These are phyloP conservation scores for Panicum virgatum DNA, from an alignment of 202 grass and related monocot species.

Conservation along the genomic window DNA sequence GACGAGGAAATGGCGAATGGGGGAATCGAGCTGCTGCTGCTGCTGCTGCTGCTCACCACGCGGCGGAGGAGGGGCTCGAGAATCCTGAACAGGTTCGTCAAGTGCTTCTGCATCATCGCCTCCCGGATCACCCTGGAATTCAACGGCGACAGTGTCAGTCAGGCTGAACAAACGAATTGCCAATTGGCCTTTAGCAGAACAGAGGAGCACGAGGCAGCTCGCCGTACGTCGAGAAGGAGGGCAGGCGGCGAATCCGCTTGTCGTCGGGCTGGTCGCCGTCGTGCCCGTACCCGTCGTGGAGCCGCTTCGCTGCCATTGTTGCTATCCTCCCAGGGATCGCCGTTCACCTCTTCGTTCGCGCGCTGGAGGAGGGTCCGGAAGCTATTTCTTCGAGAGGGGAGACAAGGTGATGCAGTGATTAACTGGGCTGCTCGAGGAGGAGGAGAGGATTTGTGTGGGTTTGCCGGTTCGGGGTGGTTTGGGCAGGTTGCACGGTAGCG, in stretches of 20 bases:
- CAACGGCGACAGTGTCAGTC: background rate
- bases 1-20: background rate
- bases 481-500: background rate
- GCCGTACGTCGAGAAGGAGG: conserved; percentile 72
- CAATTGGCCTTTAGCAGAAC: background rate
- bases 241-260: conserved; percentile 61
- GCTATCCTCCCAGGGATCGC: background rate
- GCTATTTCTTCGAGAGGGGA: too few relatives aligned
- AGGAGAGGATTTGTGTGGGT: background rate
- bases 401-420: background rate
- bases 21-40: background rate
- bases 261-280: conserved; percentile 46
- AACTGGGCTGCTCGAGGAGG: background rate
- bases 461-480: background rate
- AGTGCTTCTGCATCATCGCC: conserved; percentile 71
- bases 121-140: conserved; percentile 79
- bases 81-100: conserved; percentile 44
- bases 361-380: background rate
- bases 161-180: too few relatives aligned
- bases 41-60: too few relatives aligned
- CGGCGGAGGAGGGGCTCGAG: conserved; percentile 74
- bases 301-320: conserved; percentile 80
- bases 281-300: conserved; percentile 49
- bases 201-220: background rate
- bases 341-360: background rate